Evolutionary conservation across 495 filamentous ascomycete species (phyloP), one percentile per base, ranked within the genome.

Genomic region (Annulohypoxylon maeteangense): DNA sequence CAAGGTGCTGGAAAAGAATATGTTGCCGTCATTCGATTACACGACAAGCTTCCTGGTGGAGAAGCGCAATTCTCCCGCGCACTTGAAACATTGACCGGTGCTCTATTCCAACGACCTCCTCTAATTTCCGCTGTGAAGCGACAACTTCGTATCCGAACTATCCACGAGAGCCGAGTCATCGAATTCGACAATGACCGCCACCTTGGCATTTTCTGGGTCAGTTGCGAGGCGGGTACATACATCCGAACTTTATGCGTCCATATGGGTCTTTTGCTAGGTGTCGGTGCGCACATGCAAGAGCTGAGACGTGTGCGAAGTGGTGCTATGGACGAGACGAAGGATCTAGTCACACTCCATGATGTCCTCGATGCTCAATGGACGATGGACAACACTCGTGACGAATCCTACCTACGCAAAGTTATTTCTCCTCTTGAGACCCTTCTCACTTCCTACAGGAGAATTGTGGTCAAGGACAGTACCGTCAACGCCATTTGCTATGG

Each of bases 171-270:
- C 85, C 94, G 94, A 82, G 84, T 97, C 34, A 91, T 94, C 74
- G 95, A 99, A 82, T 99, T 97, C 77, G 95, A 98, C 81, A 97
- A 98, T 79, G 94, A 98, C 62, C 89, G 95, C 67, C 93, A 98
- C 77, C 87, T 99, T n/a, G 96, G 91, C 80, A 94, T 98, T 32
- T 99, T 99, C 88, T 98, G 95, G 95, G 96, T 98, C 65, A 95
- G 92, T 81, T 99, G 95, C 80, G 95, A 99, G 81, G 95, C 95
- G 67, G 95, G 95, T 76, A 98, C 95, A 32, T 99, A 99, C 77
- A 98, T 99, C 78, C 91, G 95, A 81, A 98, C 96, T 11, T 88
- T 99, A 20, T 99, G 95, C 83, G 95, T 98, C 38, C 95, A 99
- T 83, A 81, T 99, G 70, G 95, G 95, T 65, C 85, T 98, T 64